Evolutionary conservation across 371 early-diverging fungal genomes (phyloP).

Genomic region (Mortierella sp.): DNA sequence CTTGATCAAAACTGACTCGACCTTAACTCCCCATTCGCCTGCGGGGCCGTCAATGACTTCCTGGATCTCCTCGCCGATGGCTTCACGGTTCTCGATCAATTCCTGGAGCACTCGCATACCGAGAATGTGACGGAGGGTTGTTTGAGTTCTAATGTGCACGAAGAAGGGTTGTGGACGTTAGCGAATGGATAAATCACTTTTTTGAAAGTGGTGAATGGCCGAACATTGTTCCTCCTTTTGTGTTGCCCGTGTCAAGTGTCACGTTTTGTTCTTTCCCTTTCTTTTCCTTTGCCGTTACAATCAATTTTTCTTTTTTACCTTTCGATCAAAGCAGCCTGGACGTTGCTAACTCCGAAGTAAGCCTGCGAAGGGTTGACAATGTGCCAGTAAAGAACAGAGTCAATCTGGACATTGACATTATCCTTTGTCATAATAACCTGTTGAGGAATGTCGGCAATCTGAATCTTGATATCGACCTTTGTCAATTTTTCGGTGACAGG

Average conservation of each 20-base stretch:
- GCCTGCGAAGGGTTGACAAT: constrained; percentile 89
- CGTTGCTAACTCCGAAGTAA: constrained; percentile 81
- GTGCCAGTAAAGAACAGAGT: constrained; percentile 90
- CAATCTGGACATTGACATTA: constrained; percentile 68
- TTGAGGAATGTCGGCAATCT: constrained; percentile 45
- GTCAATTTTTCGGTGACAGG: constrained; percentile 77
- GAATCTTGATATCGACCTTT: constrained; percentile 65
- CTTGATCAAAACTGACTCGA: constrained; percentile 89
- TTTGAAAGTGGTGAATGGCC: neutral
- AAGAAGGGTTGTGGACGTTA: neutral
- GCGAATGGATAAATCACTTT: neutral
- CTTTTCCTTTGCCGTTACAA: too few species aligned
- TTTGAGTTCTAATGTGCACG: constrained; percentile 68
- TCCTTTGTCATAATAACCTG: constrained; percentile 59
- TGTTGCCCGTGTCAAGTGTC: too few species aligned
- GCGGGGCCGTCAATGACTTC: constrained; percentile 81
- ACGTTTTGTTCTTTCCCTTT: neutral
- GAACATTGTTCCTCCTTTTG: neutral
- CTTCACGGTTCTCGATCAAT: constrained; percentile 90
- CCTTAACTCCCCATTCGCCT: constrained; percentile 81
- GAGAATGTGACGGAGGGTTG: constrained; percentile 80
- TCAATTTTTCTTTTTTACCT: constrained; percentile 21
- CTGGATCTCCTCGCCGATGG: constrained; percentile 87
- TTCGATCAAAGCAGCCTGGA: constrained; percentile 84
- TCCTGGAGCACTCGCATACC: constrained; percentile 81